A percentile compares a stretch with the other conserved stretches of the same genome.
These are phyloP conservation scores for Pterocarpus macrocarpus DNA, from an alignment of 306 rosid genomes.

Conservation along the genomic window DNA sequence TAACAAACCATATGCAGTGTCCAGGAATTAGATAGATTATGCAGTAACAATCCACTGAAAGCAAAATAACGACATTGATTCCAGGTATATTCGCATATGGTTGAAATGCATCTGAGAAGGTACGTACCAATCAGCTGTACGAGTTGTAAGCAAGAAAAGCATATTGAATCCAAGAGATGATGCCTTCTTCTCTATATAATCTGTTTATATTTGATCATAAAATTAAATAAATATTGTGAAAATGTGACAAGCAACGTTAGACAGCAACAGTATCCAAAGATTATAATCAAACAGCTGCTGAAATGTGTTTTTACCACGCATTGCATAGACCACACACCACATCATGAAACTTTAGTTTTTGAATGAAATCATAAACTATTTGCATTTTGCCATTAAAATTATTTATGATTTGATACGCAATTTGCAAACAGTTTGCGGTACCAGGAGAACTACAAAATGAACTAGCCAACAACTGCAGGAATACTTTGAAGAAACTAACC, in stretches of 20 bases:
- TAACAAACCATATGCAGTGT: constrained; percentile 28
- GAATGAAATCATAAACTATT: not conserved
- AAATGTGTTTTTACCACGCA: constrained; percentile 8
- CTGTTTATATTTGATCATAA: constrained; percentile 60
- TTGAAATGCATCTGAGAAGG: constrained; percentile 26
- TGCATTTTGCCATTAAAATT: not conserved
- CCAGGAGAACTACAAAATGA: no score
- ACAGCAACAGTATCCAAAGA: constrained; percentile 26
- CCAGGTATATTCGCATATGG: not conserved
- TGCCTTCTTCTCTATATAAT: constrained; percentile 91
- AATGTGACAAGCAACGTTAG: constrained; percentile 9
- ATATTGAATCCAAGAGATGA: constrained; percentile 75
- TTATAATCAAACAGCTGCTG: constrained; percentile 11
- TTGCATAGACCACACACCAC: not conserved
- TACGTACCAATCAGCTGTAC: constrained; percentile 92
- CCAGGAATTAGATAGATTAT: constrained; percentile 8
- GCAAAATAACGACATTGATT: constrained; percentile 28
- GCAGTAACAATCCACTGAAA: not conserved
- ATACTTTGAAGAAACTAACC: no score
- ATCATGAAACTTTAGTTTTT: not conserved
- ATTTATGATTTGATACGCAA: not conserved
- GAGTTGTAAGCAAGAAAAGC: constrained; percentile 91
- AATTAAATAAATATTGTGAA: constrained; percentile 5
- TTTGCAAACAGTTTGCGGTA: not conserved
- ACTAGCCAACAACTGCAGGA: no score